Evolutionary conservation across 805 yeast genomes (phyloP).

Genomic region (Wickerhamiella alocasiicola): DNA sequence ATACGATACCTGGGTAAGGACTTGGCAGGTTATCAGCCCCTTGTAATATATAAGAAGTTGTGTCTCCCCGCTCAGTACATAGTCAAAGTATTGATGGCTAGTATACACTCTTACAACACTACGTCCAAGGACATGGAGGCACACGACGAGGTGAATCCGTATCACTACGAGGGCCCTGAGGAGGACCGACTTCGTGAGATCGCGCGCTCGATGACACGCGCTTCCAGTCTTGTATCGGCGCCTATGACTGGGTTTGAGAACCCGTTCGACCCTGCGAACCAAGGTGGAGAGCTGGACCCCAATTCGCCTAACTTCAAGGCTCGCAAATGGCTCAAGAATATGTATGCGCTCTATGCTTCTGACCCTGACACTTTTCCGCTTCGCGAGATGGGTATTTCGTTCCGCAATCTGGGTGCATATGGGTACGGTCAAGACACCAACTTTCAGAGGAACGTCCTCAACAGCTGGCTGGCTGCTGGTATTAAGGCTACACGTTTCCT

Average conservation of each 20-base stretch:
- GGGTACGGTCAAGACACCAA: constrained; percentile 51
- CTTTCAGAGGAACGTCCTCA: constrained; percentile 50
- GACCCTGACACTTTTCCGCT: constrained; percentile 52
- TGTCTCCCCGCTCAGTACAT: too few species aligned
- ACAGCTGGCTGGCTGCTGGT: constrained; percentile 24
- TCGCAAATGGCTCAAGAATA: constrained; percentile 50
- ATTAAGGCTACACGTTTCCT: constrained; percentile 20
- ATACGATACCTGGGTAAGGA: too few species aligned
- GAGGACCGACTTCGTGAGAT: constrained; percentile 7
- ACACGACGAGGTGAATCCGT: too few species aligned
- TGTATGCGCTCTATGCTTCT: constrained; percentile 37
- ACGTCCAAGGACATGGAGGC: too few species aligned
- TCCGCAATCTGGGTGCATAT: constrained; percentile 45
- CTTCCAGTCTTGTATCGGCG: not conserved
- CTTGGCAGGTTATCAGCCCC: too few species aligned
- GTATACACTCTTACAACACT: too few species aligned
- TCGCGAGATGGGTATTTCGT: constrained; percentile 48
- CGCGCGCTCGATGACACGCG: constrained; percentile 8
- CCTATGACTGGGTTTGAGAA: constrained; percentile 12
- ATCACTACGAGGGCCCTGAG: constrained; percentile 10
- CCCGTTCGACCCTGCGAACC: constrained; percentile 19
- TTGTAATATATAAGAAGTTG: too few species aligned
- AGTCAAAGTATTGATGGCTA: too few species aligned
- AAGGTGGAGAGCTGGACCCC: constrained; percentile 47
- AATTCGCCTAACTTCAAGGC: constrained; percentile 42